phyloP scores from a whole-genome alignment of 1,284 basidiomycete genomes.

The Sporisorium iseilematis-ciliati region DNA sequence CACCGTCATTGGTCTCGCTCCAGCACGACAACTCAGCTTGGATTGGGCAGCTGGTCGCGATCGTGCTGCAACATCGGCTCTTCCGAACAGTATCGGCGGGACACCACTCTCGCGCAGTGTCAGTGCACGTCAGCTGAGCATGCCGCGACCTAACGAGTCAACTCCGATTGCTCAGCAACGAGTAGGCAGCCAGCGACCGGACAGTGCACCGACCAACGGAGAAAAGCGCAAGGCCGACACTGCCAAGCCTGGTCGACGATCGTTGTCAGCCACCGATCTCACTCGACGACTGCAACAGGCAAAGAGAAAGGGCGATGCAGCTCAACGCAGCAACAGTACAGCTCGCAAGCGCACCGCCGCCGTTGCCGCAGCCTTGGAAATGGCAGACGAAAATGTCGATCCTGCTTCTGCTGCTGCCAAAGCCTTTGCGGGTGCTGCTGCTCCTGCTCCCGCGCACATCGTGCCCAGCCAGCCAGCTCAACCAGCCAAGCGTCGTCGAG shows the following conservation, averaged over 20 bases:
- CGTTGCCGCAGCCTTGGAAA: slow-evolving; percentile 6
- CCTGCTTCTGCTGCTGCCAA: slow-evolving; percentile 9
- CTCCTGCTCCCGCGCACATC: not conserved
- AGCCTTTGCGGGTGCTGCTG: not conserved
- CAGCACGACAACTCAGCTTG: slow-evolving; percentile 38
- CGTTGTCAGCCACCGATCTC: slow-evolving; percentile 42
- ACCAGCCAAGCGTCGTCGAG: slow-evolving; percentile 25
- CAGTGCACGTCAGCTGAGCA: slow-evolving; percentile 34
- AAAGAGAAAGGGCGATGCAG: slow-evolving; percentile 31
- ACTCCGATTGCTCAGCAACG: slow-evolving; percentile 20
- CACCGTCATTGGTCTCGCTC: slow-evolving; percentile 35
- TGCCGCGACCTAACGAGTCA: slow-evolving; percentile 27
- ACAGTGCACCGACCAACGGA: slow-evolving; percentile 8
- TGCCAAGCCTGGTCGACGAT: slow-evolving; percentile 13
- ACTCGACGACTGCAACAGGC: slow-evolving; percentile 50
- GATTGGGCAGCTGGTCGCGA: slow-evolving; percentile 61
- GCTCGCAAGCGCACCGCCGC: slow-evolving; percentile 35
- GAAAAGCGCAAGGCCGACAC: slow-evolving; percentile 17
- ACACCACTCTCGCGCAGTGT: slow-evolving; percentile 46
- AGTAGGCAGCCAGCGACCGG: not conserved
- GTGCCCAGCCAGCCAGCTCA: not conserved
- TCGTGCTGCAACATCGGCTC: slow-evolving; percentile 38
- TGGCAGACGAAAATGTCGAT: slow-evolving; percentile 29
- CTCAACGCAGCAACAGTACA: slow-evolving; percentile 4
- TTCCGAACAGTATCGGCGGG: slow-evolving; percentile 40